Percentiles rank a stretch among this genome's conserved stretches.
Evolutionary conservation across 208 protist genomes (phyloP).

Genomic region (Wallacemonas sp.): DNA sequence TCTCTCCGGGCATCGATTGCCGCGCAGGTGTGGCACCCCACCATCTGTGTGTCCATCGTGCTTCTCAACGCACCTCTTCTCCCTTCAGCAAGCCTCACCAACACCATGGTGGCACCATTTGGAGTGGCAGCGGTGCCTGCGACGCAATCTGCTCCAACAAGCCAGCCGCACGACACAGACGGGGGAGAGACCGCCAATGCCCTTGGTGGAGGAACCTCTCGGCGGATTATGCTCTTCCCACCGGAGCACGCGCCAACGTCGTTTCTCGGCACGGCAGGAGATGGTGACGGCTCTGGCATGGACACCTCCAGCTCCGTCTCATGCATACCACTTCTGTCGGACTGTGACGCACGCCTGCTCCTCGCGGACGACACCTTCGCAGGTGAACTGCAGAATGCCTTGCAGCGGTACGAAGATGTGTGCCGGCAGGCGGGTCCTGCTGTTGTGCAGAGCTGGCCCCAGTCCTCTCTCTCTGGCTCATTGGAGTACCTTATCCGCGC

Average conservation of each 20-base stretch:
- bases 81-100: background rate
- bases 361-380: conserved; percentile 55
- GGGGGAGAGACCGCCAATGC: conserved; percentile 3
- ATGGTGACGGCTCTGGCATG: conserved; percentile 9
- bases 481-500: conserved; percentile 73
- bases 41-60: conserved; percentile 62
- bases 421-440: conserved; percentile 37
- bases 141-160: too few species aligned
- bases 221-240: conserved; percentile 34
- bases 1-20: conserved; percentile 36
- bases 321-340: conserved; percentile 53
- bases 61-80: conserved; percentile 72
- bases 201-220: conserved; percentile 4
- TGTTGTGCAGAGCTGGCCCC: conserved; percentile 47
- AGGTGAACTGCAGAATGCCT: conserved; percentile 37
- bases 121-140: background rate
- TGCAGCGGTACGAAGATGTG: conserved; percentile 65
- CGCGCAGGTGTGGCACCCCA: conserved; percentile 71
- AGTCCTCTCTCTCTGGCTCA: conserved; percentile 47
- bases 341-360: conserved; percentile 46
- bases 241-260: conserved; percentile 32
- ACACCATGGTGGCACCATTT: background rate
- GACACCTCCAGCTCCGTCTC: conserved; percentile 16
- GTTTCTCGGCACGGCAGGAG: conserved; percentile 13
- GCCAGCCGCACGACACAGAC: too few species aligned